Base-by-base conservation (phyloP, 257 asterid genomes). In the Jacaranda copaia region DNA sequence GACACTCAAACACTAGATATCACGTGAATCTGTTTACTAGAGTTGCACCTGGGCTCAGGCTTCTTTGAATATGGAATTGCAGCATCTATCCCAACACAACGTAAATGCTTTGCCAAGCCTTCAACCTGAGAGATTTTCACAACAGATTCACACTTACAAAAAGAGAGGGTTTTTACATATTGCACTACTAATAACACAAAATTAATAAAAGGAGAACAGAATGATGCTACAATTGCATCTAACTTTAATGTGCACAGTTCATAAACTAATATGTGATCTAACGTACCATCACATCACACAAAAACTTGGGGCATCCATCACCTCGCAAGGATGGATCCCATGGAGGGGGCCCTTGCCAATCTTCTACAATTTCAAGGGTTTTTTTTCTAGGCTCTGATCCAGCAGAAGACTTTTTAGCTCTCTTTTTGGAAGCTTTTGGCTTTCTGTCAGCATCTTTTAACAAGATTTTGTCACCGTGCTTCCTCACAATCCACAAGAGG, bases 41-140 rank as follows among this genome's bases (percentile, higher is more conserved):
- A 70, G 68, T 13, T 56, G 82, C 39, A 95, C 99, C 98, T 95
- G 71, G 93, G 56, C 10, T 83, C 94, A 46, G 98, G 98, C 87
- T 84, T 95, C 85, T 83, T 95, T 36, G 90, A 85, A 79, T 83
- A 43, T 18, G 99, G 94, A 84, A 89, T 70, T 59, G 94, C 97
- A 80, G 99, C 98, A 88, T 95, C 99, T 83, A 95, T 83, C 82
- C 98, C 97, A 48, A 93, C 98, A 73, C 99, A 93, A 35, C 98
- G 91, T 72, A 95, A 86, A 86, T 93, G 99, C 81, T 91, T 93
- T 42, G 98, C 99, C 79, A 95, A 84, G 69, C 99, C 98, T 85
- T 95, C 98, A 71, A 95, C 87, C 98, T 95, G 87, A 74, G 49
- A 67, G 3, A 75, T 68, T 64, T 42, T 45, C 57, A 52, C 35